Conservation (phyloP, 2,329 filamentous ascomycete species). For the Fusarium xyrophilum region DNA sequence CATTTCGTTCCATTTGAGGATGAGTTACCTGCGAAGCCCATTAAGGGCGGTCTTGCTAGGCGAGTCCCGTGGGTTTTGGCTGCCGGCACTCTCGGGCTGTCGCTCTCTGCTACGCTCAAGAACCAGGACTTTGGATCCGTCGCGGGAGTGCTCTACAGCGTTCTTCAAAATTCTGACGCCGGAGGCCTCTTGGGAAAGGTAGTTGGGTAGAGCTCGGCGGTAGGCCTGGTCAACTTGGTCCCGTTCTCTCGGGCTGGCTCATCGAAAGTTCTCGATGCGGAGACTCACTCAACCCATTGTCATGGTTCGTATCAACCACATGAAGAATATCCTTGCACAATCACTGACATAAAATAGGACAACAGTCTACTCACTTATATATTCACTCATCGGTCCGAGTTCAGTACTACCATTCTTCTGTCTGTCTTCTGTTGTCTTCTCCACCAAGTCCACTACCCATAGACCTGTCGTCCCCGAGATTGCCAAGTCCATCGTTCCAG, state of each 20-base stretch:
- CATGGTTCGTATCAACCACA: rapidly evolving
- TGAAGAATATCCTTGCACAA: rapidly evolving
- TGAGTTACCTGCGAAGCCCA: background rate
- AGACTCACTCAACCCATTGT: background rate
- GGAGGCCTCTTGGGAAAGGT: background rate
- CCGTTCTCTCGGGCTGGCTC: background rate
- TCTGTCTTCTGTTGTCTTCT: background rate
- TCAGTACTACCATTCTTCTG: background rate
- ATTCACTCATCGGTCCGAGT: background rate
- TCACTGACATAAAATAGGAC: rapidly evolving
- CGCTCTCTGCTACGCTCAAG: background rate
- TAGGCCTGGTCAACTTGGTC: rapidly evolving
- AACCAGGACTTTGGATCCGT: rapidly evolving
- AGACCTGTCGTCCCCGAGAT: background rate
- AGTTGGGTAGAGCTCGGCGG: rapidly evolving
- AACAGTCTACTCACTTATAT: background rate
- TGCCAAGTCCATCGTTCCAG: background rate
- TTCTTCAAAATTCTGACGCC: rapidly evolving
- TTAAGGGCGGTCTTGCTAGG: background rate
- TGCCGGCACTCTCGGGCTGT: background rate
- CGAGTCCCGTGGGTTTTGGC: background rate
- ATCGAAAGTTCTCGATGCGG: background rate
- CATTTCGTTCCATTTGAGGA: background rate
- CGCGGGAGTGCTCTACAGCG: rapidly evolving
- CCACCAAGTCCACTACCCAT: background rate